A percentile compares a stretch with the other conserved stretches of the same genome.
Evolutionary conservation across 1,284 basidiomycete genomes (phyloP).

Genomic region (Entoloma clypeatum): DNA sequence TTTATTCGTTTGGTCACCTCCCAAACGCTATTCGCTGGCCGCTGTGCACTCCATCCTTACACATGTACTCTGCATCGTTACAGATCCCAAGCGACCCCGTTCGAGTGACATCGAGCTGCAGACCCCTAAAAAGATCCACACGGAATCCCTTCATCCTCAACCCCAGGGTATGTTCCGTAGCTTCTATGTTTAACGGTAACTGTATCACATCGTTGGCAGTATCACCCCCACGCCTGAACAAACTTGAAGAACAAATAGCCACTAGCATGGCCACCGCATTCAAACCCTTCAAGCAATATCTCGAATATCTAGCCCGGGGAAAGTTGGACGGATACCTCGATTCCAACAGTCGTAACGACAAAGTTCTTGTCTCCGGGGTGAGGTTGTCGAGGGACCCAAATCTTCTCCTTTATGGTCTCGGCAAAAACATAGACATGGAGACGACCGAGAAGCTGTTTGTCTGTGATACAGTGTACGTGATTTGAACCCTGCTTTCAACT

Average conservation of each 20-base stretch:
- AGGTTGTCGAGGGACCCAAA: constrained; percentile 4
- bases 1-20: constrained; percentile 2
- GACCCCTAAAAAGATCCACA: constrained; percentile 1
- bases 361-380: background rate
- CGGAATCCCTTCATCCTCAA: constrained; percentile 1
- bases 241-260: constrained; percentile 1
- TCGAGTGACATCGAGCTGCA: constrained; percentile 2
- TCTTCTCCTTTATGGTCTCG: constrained; percentile 16
- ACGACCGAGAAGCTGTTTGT: constrained; percentile 3
- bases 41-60: constrained; percentile 3
- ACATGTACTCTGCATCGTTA: constrained; percentile 4
- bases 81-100: constrained; percentile 1
- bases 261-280: constrained; percentile 6
- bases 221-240: constrained; percentile 5
- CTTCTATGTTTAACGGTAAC: constrained; percentile 4
- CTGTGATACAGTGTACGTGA: constrained; percentile 4
- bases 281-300: constrained; percentile 1
- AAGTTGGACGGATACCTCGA: constrained; percentile 8
- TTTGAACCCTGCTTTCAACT: constrained; percentile 4
- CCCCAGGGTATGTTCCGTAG: constrained; percentile 1
- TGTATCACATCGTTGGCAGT: constrained; percentile 2
- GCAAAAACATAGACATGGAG: constrained; percentile 11
- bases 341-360: constrained; percentile 6
- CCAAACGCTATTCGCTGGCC: constrained; percentile 4
- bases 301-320: constrained; percentile 3